phyloP scores from a whole-genome alignment of 2,329 filamentous ascomycete species.

The Diaporthe caulivora region DNA sequence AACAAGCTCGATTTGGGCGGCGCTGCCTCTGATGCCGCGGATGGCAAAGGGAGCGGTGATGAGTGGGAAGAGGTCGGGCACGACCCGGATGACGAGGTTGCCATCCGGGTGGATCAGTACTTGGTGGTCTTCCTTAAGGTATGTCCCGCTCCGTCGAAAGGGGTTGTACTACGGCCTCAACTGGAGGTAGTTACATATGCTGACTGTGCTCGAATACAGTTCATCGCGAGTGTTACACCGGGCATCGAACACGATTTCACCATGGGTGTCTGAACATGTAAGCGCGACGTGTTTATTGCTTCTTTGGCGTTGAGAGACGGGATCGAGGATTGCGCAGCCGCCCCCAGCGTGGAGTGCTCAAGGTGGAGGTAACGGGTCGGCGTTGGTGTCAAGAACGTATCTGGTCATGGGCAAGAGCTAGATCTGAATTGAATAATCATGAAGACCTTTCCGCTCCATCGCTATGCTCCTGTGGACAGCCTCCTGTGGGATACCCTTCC shows the following conservation, averaged over 20 bases:
- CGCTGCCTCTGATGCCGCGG: conserved; percentile 58
- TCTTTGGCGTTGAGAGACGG: conserved; percentile 19
- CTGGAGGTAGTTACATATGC: conserved; percentile 30
- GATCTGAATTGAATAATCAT: conserved; percentile 1
- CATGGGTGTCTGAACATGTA: conserved; percentile 78
- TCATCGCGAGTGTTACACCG: conserved; percentile 90
- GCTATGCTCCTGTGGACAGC: no score
- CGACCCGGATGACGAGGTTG: conserved; percentile 79
- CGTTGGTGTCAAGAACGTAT: conserved; percentile 17
- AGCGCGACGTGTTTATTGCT: not conserved
- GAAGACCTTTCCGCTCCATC: not conserved
- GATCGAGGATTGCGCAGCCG: not conserved
- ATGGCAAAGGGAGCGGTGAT: conserved; percentile 63
- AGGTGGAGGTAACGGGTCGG: not conserved
- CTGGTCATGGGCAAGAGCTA: conserved; percentile 1
- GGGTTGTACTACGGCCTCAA: not conserved
- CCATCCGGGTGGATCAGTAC: conserved; percentile 90
- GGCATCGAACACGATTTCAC: conserved; percentile 99
- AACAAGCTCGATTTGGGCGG: conserved; percentile 71
- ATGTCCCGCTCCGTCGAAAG: conserved; percentile 44
- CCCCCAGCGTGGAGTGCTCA: not conserved
- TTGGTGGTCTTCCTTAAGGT: conserved; percentile 90
- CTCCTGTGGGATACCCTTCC: no score
- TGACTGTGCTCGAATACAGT: conserved; percentile 54
- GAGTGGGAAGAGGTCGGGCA: conserved; percentile 77